Evolutionary conservation across 2,329 filamentous ascomycete genomes (phyloP).

Genomic region (Hirsutella rhossiliensis): DNA sequence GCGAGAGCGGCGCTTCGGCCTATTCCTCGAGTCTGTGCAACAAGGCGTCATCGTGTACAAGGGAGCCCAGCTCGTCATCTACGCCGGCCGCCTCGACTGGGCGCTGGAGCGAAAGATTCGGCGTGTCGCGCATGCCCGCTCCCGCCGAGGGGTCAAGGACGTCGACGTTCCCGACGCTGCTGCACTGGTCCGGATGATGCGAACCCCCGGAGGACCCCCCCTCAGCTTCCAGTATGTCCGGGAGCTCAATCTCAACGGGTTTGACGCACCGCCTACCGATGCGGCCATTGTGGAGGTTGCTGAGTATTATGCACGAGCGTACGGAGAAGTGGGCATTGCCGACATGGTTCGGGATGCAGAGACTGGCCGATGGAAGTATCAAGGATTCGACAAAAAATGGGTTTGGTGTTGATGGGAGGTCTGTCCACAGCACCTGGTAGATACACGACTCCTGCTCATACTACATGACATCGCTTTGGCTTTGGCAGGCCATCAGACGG

Average conservation of each 20-base stretch:
- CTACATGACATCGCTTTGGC: too few relatives aligned
- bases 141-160: constrained; percentile 1
- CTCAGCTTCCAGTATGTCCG: constrained; percentile 7
- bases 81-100: constrained; percentile 12
- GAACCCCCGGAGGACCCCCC: not conserved
- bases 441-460: too few relatives aligned
- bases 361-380: not conserved
- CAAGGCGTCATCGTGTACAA: constrained; percentile 10
- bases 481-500: not conserved
- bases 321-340: constrained; percentile 4
- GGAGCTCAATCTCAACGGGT: constrained; percentile 5
- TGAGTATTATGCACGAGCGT: constrained; percentile 4
- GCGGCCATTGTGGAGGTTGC: constrained; percentile 5
- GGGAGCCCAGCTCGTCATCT: constrained; percentile 11
- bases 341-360: constrained; percentile 3
- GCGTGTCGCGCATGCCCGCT: constrained; percentile 7
- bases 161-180: constrained; percentile 7
- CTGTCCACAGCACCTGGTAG: not conserved
- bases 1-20: constrained; percentile 4
- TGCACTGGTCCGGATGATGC: constrained; percentile 6
- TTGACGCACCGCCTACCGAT: constrained; percentile 5
- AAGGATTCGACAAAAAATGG: not conserved
- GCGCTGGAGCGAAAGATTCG: constrained; percentile 14
- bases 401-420: not conserved
- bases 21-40: constrained; percentile 12